Evolutionary conservation across 2,329 filamentous ascomycete genomes (phyloP), one percentile per base, ranked within the genome.

Genomic region (Xylaria sp.): DNA sequence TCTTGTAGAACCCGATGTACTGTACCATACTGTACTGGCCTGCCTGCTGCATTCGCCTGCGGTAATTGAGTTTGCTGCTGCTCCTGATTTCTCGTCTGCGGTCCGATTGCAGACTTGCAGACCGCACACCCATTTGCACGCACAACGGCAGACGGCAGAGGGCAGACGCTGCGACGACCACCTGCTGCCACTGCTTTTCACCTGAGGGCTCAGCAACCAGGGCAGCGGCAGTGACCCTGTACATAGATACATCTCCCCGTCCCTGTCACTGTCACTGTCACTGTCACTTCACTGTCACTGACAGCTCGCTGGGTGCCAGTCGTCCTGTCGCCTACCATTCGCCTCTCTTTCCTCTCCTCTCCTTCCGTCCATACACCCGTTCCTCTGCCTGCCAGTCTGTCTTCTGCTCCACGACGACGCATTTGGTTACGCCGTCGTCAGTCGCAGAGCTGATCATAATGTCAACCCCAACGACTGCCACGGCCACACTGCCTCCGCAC

Each of bases 381-480:
- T 33, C 20, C 26, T 42, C 58, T 28, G 31, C 26, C 53, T 58
- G 56, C 28, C 17, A 15, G 36, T 51, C 51, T 48, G 36, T 49
- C 49, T 48, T 40, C 53, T 40, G 54, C 53, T 51, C 51, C 49
- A 59, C 48, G 44, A 71, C 66, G 62, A 69, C 69, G 54, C 20
- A 28, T 26, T 40, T 10, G 38, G 33, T 28, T 26, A 31, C 44
- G 49, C 56, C 48, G 63, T 61, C 53, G 61, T 60, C 56, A 38
- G 54, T 61, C 23, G 66, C 72, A 77, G 58, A 36, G 44, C 20
- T 26, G 9, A 9, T 40, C 69, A 80, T 72, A 80, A 94, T 95
- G 92, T 94, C 92, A 85, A 94, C 92, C 75, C 92, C 92, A 74
- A 93, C 92, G 71, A 92, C 90, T 77, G 90, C 90, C 76, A 92